Evolutionary conservation across 2,329 filamentous ascomycete species (phyloP).

Genomic region (Orbilia blumenaviensis): DNA sequence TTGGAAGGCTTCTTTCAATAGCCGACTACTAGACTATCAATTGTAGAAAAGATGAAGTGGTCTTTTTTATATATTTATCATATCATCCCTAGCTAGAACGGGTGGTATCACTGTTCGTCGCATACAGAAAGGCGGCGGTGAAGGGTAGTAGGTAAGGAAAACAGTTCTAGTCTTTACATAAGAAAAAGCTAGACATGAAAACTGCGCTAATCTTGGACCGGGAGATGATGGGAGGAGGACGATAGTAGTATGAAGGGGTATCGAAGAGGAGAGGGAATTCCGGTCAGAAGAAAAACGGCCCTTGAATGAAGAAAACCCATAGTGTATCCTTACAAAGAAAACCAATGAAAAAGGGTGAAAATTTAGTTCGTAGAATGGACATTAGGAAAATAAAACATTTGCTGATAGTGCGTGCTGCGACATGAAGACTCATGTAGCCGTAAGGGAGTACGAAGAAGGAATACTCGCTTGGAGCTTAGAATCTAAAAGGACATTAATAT

Average conservation of each 20-base stretch:
- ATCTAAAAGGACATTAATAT: conserved; percentile 16
- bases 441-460: conserved; percentile 33
- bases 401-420: conserved; percentile 34
- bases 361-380: conserved; percentile 1
- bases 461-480: conserved; percentile 44
- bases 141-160: background rate
- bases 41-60: background rate
- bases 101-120: background rate
- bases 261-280: background rate
- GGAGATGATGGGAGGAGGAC: background rate
- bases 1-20: too few species aligned
- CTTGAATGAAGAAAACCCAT: conserved; percentile 24
- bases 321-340: conserved; percentile 49
- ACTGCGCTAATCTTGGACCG: background rate
- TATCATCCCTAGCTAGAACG: background rate
- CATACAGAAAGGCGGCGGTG: background rate
- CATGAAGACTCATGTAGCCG: conserved; percentile 20
- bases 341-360: conserved; percentile 4
- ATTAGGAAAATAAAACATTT: conserved; percentile 31
- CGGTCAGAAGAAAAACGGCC: conserved; percentile 13
- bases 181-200: background rate
- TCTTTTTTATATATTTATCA: conserved; percentile 3
- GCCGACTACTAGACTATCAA: background rate
- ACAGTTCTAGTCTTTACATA: conserved; percentile 24
- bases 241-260: background rate